Evolutionary conservation across 2,329 filamentous ascomycete genomes (phyloP).

Genomic region (Blumeria graminis): DNA sequence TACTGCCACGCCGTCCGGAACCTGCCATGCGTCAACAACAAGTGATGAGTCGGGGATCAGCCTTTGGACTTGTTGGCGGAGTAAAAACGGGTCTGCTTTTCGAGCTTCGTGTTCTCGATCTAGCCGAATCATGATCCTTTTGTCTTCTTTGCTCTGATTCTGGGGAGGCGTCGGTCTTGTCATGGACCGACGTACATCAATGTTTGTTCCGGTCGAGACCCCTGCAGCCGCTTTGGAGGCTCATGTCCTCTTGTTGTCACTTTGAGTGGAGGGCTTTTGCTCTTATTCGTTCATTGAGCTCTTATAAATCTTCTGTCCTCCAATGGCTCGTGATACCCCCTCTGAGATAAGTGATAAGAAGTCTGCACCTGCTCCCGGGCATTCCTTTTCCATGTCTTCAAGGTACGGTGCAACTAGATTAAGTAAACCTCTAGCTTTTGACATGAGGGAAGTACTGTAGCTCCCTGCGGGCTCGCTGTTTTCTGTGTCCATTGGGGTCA

Average conservation of each 20-base stretch:
- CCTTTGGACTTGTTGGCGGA: background rate
- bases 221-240: background rate
- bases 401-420: background rate
- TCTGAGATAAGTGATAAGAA: background rate
- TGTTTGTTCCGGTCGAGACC: background rate
- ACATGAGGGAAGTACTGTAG: background rate
- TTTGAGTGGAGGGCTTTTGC: background rate
- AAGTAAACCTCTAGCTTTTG: background rate
- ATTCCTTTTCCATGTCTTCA: background rate
- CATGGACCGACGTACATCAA: background rate
- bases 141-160: background rate
- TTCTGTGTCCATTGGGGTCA: too few species aligned
- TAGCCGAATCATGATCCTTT: background rate
- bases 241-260: background rate
- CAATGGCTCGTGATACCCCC: background rate
- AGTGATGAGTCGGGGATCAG: background rate
- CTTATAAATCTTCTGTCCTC: background rate
- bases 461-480: too few species aligned
- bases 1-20: background rate
- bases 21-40: background rate
- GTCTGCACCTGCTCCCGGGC: background rate
- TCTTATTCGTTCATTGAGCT: too few species aligned
- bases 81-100: background rate
- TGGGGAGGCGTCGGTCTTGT: background rate
- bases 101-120: background rate